Conservation (phyloP, 2,329 filamentous ascomycete species). For the Nemania diffusa region DNA sequence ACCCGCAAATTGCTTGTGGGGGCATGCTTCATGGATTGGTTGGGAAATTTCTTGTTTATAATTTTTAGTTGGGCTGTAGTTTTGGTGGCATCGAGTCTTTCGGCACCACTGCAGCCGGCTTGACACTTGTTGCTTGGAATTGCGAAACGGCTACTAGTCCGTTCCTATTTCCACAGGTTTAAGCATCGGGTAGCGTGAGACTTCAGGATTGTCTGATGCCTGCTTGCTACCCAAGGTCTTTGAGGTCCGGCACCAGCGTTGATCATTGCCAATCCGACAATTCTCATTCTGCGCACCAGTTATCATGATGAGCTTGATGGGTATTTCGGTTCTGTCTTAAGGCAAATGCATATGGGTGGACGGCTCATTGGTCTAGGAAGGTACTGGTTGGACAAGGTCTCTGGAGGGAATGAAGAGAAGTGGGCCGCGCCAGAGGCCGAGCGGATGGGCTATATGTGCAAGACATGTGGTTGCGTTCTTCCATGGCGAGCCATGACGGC, state of each 20-base stretch:
- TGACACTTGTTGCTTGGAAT: conserved; percentile 20
- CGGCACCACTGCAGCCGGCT: conserved; percentile 13
- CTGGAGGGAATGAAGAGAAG: conserved; percentile 31
- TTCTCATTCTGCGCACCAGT: conserved; percentile 37
- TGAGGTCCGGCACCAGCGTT: conserved; percentile 8
- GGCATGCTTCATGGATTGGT: conserved; percentile 37
- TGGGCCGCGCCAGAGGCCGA: conserved; percentile 36
- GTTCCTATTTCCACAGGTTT: conserved; percentile 22
- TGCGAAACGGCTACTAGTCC: conserved; percentile 10
- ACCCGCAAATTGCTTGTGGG: conserved; percentile 25
- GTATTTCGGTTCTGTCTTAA: conserved; percentile 38
- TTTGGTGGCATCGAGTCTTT: conserved; percentile 2
- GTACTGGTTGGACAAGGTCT: conserved; percentile 41
- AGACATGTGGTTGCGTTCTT: conserved; percentile 36
- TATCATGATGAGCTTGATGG: conserved; percentile 43
- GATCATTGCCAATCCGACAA: conserved; percentile 41
- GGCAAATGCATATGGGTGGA: conserved; percentile 34
- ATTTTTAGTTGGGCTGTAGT: conserved; percentile 43
- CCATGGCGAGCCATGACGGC: conserved; percentile 31
- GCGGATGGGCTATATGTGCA: conserved; percentile 32
- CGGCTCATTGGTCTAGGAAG: conserved; percentile 36
- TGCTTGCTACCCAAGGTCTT: conserved; percentile 23
- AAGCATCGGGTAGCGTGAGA: conserved; percentile 9
- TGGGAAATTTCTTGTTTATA: conserved; percentile 48
- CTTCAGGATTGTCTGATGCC: conserved; percentile 25